Evolutionary conservation across 768 basidiomycete genomes (phyloP), one percentile per base, ranked within the genome.

Genomic region (Lentinula detonsa): DNA sequence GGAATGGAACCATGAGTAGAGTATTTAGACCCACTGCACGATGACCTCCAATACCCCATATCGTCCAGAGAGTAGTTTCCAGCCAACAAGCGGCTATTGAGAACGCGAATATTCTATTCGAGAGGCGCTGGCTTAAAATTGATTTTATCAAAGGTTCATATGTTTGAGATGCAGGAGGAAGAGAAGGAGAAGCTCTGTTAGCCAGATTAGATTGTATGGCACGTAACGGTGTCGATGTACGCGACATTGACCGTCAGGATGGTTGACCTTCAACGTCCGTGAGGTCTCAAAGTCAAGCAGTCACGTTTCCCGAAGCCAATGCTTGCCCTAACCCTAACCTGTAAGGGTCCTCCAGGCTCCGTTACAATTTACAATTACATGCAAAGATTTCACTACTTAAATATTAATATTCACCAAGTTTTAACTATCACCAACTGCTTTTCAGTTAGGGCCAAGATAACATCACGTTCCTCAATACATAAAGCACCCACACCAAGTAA

Each of bases 401-500:
- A 35, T 28, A 52, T 34, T 33, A 31, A n/a, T 31, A 15, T 43
- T 49, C 28, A 62, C 45, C 59, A 56, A 18, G 42, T 69, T 64
- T 65, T 79, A 64, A 92, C 73, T 63, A 93, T 67, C 10, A 93
- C 79, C 46, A 96, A 67, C 68, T 89, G 82, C 23, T 79, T 83
- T 70, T 97, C 94, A 60, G 89, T 90, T 53, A 97, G 74, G 65
- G 90, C 91, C 6, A 87, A 71, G 1, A 95, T 71, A 1, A 84
- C 71, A 2, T 74, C 69, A 16, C 68, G 67, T 42, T 71, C 77
- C 37, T 61, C 69, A 3, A 57, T 61, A 57, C 71, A 69, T 35
- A 89, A 67, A 10, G 75, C 76, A 1, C 87, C 87, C 18, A 93
- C 86, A 9, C 95, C 95, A 33, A 97, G 69, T 61, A 97, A 72